These are phyloP conservation scores for Yamadazyma phyllophila DNA, from an alignment of 805 yeast genomes.

Conservation along the genomic window DNA sequence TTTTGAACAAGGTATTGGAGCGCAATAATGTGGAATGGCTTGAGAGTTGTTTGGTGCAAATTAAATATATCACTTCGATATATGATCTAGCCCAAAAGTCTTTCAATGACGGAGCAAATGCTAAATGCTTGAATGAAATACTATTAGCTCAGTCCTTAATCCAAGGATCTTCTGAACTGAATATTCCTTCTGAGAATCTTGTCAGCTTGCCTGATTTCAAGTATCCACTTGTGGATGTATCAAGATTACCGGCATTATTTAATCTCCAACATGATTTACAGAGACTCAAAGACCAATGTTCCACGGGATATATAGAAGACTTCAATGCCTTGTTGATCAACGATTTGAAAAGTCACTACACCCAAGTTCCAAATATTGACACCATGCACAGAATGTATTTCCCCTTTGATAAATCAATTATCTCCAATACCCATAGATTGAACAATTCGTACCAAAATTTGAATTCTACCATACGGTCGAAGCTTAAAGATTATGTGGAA, in stretches of 20 bases:
- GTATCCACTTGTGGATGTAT: constrained; percentile 40
- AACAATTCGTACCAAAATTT: constrained; percentile 40
- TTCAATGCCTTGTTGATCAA: constrained; percentile 54
- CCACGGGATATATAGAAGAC: constrained; percentile 59
- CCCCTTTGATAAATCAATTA: constrained; percentile 25
- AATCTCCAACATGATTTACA: constrained; percentile 52
- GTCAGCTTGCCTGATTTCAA: constrained; percentile 19
- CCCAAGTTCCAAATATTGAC: constrained; percentile 43
- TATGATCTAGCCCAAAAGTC: constrained; percentile 37
- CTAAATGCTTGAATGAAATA: constrained; percentile 55
- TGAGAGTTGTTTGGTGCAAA: constrained; percentile 60
- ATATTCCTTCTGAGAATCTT: constrained; percentile 17
- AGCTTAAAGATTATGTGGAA: constrained; percentile 47
- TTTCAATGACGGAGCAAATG: constrained; percentile 45
- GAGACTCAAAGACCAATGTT: constrained; percentile 60
- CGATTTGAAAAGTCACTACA: constrained; percentile 62
- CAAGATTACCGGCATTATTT: constrained; percentile 48
- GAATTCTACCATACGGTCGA: constrained; percentile 36
- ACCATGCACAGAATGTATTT: constrained; percentile 50
- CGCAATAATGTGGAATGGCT: constrained; percentile 59
- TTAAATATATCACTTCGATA: constrained; percentile 34
- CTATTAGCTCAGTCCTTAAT: constrained; percentile 58
- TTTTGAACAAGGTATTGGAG: constrained; percentile 49
- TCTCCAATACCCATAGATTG: constrained; percentile 15
- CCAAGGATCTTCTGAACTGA: constrained; percentile 18